These are phyloP conservation scores for Paxillus involutus DNA, from an alignment of 768 basidiomycete species.

Conservation along the genomic window DNA sequence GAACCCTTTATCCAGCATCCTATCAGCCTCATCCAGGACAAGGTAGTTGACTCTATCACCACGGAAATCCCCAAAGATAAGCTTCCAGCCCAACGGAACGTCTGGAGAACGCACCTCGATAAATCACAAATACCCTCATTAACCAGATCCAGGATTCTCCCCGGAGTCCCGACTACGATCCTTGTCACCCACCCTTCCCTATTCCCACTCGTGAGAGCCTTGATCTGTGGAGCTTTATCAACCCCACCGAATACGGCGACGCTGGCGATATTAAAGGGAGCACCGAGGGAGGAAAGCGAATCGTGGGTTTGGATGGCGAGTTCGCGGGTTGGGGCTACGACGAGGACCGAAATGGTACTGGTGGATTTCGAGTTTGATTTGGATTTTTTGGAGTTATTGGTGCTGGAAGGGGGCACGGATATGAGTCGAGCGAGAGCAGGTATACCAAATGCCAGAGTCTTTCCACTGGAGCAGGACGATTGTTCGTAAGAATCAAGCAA, in stretches of 20 bases:
- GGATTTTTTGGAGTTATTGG: slow-evolving; percentile 27
- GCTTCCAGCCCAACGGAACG: background rate
- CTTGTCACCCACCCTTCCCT: slow-evolving; percentile 55
- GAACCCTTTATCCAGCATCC: slow-evolving; percentile 98
- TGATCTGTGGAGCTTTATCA: slow-evolving; percentile 79
- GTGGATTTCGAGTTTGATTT: slow-evolving; percentile 24
- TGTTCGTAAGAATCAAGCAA: background rate
- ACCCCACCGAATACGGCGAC: slow-evolving; percentile 97
- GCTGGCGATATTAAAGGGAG: slow-evolving; percentile 70
- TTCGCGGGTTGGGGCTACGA: slow-evolving; percentile 94
- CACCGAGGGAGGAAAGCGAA: slow-evolving; percentile 71
- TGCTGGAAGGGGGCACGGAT: slow-evolving; percentile 24
- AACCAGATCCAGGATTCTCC: slow-evolving; percentile 89
- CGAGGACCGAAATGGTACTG: slow-evolving; percentile 58
- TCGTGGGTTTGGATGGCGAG: slow-evolving; percentile 95
- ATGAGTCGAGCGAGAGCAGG: slow-evolving; percentile 78
- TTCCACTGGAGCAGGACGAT: slow-evolving; percentile 57
- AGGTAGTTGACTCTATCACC: slow-evolving; percentile 75
- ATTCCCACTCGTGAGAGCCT: slow-evolving; percentile 56
- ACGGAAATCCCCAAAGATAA: background rate
- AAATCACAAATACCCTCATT: slow-evolving; percentile 85
- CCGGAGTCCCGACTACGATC: slow-evolving; percentile 95
- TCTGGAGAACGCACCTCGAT: slow-evolving; percentile 51
- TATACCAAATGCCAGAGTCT: slow-evolving; percentile 94
- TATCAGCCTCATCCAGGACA: slow-evolving; percentile 95